phyloP scores from a whole-genome alignment of 192 early-diverging fungal genomes.

The Glomus cerebriforme region DNA sequence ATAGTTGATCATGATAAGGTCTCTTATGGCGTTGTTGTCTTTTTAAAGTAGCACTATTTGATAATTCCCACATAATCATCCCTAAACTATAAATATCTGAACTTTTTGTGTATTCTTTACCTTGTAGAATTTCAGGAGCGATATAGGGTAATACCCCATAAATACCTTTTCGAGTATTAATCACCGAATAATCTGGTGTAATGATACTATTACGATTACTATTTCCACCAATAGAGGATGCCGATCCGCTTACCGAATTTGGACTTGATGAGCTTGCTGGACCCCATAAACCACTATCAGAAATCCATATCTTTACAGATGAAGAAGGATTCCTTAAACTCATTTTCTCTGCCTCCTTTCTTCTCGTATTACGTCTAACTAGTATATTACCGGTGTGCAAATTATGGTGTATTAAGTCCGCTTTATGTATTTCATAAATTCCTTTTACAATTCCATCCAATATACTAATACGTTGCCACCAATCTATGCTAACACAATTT shows the following conservation, averaged over 20 bases:
- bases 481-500: slow-evolving; percentile 1
- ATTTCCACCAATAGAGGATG: background rate
- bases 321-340: background rate
- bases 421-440: background rate
- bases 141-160: slow-evolving; percentile 7
- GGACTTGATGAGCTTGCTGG: background rate
- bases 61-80: slow-evolving; percentile 1
- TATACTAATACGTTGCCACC: slow-evolving; percentile 6
- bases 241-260: too few species aligned
- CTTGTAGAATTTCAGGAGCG: slow-evolving; percentile 4
- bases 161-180: background rate
- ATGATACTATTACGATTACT: background rate
- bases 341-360: background rate
- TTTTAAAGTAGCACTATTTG: background rate
- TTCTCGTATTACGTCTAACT: background rate
- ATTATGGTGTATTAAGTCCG: background rate
- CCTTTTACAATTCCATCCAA: background rate
- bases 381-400: background rate
- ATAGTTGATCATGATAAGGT: background rate
- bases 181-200: background rate
- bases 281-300: background rate
- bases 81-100: slow-evolving; percentile 18
- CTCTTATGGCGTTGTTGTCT: background rate
- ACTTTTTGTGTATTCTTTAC: background rate
- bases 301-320: background rate